Evolutionary conservation across 495 filamentous ascomycete species (phyloP), one percentile per base, ranked within the genome.

Genomic region (Hypoxylon fragiforme): DNA sequence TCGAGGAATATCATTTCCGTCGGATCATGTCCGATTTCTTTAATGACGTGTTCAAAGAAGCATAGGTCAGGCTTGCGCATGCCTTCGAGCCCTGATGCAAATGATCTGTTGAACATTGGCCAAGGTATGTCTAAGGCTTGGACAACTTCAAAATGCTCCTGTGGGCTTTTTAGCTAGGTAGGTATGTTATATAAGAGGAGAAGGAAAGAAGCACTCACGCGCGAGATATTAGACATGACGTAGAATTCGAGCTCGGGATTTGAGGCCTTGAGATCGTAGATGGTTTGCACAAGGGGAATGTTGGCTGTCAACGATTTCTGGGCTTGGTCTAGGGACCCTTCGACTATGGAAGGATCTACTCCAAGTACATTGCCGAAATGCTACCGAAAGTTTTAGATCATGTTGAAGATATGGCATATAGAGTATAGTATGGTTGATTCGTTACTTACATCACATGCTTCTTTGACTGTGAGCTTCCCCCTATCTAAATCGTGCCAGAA

Each of bases 61-160:
- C 62, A 57, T 21, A 65, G 22, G 24, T 65, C 58, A 13, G 64
- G 64, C 30, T 67, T 67, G 28, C 62, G 47, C 64, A 62, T 65
- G 9, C 64, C 64, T 3, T 48, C 50, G 5, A 12, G 14, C 0
- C 37, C 43, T 0, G 64, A 67, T 7, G 35, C 34, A 26, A 67
- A 65, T 13, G 54, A 31, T 0, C 18, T 37, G 16, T 56, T 38
- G 30, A 67, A 67, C 0, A 60, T 30, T 3, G 47, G 18, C 64
- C 64, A 67, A 3, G 62, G 64, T 2, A 68, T 32, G 16, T 50
- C 39, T 0, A 54, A 13, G 0, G 9, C 37, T 19, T 21, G 36
- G 1, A 63, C 49, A 3, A 43, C 22, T 8, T 52, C 15, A 43
- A 43, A 60, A 20, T 65, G 54, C 18, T 67, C 62, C 60, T 67